These are phyloP conservation scores for Botryotinia calthae DNA, from an alignment of 2,329 filamentous ascomycete species.

Conservation along the genomic window DNA sequence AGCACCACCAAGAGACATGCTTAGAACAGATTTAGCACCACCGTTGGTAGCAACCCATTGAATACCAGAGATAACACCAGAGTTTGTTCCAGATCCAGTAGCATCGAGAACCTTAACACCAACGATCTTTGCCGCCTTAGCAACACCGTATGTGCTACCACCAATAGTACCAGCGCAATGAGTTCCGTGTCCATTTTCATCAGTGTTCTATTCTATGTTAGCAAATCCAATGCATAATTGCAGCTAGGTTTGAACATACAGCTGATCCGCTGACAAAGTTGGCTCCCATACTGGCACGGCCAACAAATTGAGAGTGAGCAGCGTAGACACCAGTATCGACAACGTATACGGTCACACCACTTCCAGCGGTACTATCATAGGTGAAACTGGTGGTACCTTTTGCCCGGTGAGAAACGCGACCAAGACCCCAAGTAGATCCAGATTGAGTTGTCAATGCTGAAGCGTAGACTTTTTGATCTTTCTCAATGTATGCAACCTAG, in stretches of 20 bases:
- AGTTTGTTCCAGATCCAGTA: slow-evolving; percentile 37
- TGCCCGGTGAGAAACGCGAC: slow-evolving; percentile 37
- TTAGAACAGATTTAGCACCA: slow-evolving; percentile 45
- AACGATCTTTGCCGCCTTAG: slow-evolving; percentile 42
- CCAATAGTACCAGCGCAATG: slow-evolving; percentile 44
- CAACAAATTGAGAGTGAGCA: slow-evolving; percentile 40
- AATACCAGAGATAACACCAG: slow-evolving; percentile 42
- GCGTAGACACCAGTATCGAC: slow-evolving; percentile 41
- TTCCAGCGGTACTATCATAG: slow-evolving; percentile 39
- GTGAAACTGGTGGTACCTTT: slow-evolving; percentile 34
- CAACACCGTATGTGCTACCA: slow-evolving; percentile 41
- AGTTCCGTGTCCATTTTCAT: slow-evolving; percentile 44
- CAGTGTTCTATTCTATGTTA: slow-evolving; percentile 34
- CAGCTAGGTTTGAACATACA: slow-evolving; percentile 28
- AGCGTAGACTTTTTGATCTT: slow-evolving; percentile 36
- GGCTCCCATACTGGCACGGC: slow-evolving; percentile 39
- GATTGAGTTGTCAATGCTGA: slow-evolving; percentile 33
- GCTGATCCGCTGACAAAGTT: slow-evolving; percentile 36
- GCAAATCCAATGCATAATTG: slow-evolving; percentile 6
- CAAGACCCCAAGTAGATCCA: slow-evolving; percentile 38
- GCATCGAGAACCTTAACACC: slow-evolving; percentile 43
- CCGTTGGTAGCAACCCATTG: slow-evolving; percentile 40
- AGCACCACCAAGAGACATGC: slow-evolving; percentile 54
- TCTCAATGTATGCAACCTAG: slow-evolving; percentile 37
- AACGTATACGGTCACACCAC: slow-evolving; percentile 40